These are phyloP conservation scores for Microdochium bolleyi DNA, from an alignment of 2,329 filamentous ascomycete genomes.

Conservation along the genomic window DNA sequence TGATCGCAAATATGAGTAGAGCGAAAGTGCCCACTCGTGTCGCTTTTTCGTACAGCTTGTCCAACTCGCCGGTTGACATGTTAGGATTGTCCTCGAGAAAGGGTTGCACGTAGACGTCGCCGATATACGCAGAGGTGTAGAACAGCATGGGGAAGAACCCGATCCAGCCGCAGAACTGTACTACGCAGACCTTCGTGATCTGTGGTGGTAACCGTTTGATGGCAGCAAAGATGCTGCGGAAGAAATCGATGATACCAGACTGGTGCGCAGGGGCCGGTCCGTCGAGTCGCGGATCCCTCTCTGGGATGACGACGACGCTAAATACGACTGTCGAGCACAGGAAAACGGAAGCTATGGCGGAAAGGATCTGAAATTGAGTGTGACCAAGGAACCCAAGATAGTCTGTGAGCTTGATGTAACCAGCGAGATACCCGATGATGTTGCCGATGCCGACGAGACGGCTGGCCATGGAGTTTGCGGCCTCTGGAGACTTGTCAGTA, in stretches of 20 bases:
- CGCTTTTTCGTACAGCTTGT: constrained; percentile 73
- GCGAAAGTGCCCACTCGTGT: constrained; percentile 86
- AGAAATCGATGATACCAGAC: constrained; percentile 68
- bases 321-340: constrained; percentile 63
- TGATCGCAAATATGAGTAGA: constrained; percentile 78
- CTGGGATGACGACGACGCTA: constrained; percentile 61
- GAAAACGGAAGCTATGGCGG: constrained; percentile 71
- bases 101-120: constrained; percentile 84
- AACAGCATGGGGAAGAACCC: constrained; percentile 95
- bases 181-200: constrained; percentile 71
- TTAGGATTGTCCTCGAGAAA: constrained; percentile 70
- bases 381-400: constrained; percentile 73
- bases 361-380: constrained; percentile 89
- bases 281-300: constrained; percentile 73
- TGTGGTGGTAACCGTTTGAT: constrained; percentile 74
- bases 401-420: constrained; percentile 71
- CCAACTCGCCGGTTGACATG: constrained; percentile 68
- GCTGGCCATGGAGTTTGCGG: constrained; percentile 90
- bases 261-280: constrained; percentile 51
- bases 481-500: constrained; percentile 38
- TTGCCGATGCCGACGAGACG: constrained; percentile 82
- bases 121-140: constrained; percentile 91
- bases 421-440: constrained; percentile 82
- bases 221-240: constrained; percentile 67
- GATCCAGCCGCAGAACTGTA: constrained; percentile 84